phyloP scores from a whole-genome alignment of 2,329 filamentous ascomycete genomes.

The Diaporthe destruens region DNA sequence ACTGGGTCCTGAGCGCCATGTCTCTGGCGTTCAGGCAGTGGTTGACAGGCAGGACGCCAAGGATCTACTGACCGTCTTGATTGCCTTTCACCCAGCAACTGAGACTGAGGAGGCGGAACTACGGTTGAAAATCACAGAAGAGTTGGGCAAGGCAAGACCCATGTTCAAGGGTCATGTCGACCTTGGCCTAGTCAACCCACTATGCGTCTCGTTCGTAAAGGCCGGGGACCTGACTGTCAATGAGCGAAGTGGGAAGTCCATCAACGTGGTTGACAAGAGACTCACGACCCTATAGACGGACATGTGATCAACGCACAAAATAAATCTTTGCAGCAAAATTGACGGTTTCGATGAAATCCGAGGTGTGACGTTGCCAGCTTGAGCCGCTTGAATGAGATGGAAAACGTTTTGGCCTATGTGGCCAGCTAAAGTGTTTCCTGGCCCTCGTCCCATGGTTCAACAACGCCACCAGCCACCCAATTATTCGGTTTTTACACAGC shows the following conservation, averaged over 20 bases:
- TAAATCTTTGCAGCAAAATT: neutral
- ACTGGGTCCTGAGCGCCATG: neutral
- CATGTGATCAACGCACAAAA: neutral
- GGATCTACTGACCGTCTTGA: neutral
- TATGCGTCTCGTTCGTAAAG: neutral
- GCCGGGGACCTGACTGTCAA: conserved; percentile 1
- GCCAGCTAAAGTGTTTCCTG: neutral
- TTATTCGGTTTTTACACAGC: neutral
- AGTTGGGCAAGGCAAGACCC: conserved; percentile 6
- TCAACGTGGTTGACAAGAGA: conserved; percentile 6
- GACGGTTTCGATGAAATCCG: neutral
- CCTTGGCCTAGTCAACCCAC: neutral
- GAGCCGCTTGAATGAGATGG: neutral
- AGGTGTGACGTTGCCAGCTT: neutral
- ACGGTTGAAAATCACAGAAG: neutral
- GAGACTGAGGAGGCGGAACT: neutral
- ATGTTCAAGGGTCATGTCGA: conserved; percentile 21
- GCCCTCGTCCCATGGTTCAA: neutral
- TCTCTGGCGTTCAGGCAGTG: conserved; percentile 7
- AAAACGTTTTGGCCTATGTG: neutral
- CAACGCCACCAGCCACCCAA: neutral
- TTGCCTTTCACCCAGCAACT: neutral
- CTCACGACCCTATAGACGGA: neutral
- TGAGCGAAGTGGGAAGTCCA: conserved; percentile 18
- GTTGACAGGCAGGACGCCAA: conserved; percentile 2